Evolutionary conservation across 2,329 filamentous ascomycete genomes (phyloP).

Genomic region (Coniella lustricola): DNA sequence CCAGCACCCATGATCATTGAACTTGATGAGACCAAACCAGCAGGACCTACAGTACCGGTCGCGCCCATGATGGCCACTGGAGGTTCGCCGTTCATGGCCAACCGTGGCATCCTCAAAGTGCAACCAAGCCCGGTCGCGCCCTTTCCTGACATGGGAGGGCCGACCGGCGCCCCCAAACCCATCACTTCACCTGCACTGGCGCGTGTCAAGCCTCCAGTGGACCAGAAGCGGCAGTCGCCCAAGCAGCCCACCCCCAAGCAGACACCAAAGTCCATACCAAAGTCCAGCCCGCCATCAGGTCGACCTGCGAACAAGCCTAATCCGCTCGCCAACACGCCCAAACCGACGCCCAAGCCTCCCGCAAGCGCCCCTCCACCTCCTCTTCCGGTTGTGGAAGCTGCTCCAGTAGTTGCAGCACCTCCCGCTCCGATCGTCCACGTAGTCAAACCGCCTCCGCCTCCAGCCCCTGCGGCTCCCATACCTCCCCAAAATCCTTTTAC

Average conservation of each 20-base stretch:
- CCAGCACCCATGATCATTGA: constrained; percentile 17
- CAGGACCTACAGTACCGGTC: constrained; percentile 11
- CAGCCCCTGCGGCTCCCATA: background rate
- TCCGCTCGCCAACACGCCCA: constrained; percentile 12
- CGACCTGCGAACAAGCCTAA: constrained; percentile 11
- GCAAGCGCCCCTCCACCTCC: constrained; percentile 6
- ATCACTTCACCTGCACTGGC: background rate
- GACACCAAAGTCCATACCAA: constrained; percentile 6
- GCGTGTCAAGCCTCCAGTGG: background rate
- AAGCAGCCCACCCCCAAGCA: constrained; percentile 7
- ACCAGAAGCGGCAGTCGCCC: constrained; percentile 11
- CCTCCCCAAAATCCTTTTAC: constrained; percentile 10
- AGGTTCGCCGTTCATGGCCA: constrained; percentile 10
- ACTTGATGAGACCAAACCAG: constrained; percentile 8
- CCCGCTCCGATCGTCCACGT: constrained; percentile 3
- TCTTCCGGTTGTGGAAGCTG: background rate
- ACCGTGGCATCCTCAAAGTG: constrained; percentile 6
- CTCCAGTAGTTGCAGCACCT: background rate
- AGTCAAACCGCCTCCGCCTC: background rate
- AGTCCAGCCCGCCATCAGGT: constrained; percentile 9
- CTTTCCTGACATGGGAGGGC: constrained; percentile 16
- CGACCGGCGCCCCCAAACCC: background rate
- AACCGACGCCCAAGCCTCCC: constrained; percentile 6
- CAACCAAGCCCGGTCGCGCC: constrained; percentile 13
- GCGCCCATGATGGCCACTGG: constrained; percentile 13